Base-by-base conservation (phyloP, 345 rosid species). In the Dipteronia dyeriana region DNA sequence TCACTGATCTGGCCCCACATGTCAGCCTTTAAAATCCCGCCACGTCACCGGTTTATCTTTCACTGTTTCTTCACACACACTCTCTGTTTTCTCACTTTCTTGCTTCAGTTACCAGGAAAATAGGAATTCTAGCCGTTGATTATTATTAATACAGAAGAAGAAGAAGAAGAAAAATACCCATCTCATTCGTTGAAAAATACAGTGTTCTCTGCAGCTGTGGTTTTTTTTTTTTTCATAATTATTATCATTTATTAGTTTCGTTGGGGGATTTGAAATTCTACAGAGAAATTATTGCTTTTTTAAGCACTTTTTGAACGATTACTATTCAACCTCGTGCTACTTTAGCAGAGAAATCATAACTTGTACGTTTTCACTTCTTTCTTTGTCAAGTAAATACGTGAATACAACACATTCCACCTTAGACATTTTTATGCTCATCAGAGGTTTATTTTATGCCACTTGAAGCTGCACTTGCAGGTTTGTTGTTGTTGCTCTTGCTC, bases 71-170 rank as follows among this genome's bases (percentile, higher is more conserved):
- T 63, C 59, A 1, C 45, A 41, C 45, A 9, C 45, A 4, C 56
- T 8, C 25, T 0, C 11, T 70, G 31, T 56, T 75, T 69, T 59
- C 17, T 19, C 31, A 4, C 76, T 60, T 74, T 66, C 23, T 9
- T 19, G 25, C 26, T 82, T 82, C 84, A 69, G 80, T 75, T 73
- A 83, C 79, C 57, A 16, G 39, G 70, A 57, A 11, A 11, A 34
- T 68, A 70, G n/a, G 51, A 71, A 53, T 70, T 64, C 75, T 79
- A 73, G 80, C 87, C 75, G 85, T 85, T 86, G 66, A 66, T 65
- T 63, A 29, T 11, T 56, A 12, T 41, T 41, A 9, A 41, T 7
- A 9, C 1, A 9, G 45, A 20, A 49, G 14, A 49, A 1, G 8
- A 11, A 51, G 13, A 16, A 78, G 22, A 29, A 67, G 49, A 19